Evolutionary conservation across 352 stramenopile genomes (phyloP).

Genomic region (Globisporangium cystogenes): DNA sequence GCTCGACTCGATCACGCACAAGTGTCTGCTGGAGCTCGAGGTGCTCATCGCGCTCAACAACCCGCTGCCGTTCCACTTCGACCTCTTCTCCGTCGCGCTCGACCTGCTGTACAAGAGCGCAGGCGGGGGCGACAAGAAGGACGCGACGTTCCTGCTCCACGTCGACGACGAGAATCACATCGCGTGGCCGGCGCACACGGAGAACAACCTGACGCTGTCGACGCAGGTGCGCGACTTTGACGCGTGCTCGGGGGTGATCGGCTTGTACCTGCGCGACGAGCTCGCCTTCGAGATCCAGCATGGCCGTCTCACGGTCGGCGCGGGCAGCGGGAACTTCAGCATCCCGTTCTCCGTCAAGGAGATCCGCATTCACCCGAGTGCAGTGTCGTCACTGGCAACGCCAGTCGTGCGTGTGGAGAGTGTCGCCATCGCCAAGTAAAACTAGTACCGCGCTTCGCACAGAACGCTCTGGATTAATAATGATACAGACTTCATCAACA

Average conservation of each 20-base stretch:
- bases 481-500: conserved; percentile 20
- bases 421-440: too few relatives aligned
- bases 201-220: conserved; percentile 57
- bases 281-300: conserved; percentile 64
- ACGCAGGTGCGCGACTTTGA: conserved; percentile 54
- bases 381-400: too few relatives aligned
- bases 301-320: conserved; percentile 49
- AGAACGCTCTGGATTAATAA: too few relatives aligned
- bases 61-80: conserved; percentile 69
- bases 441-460: too few relatives aligned
- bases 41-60: conserved; percentile 77
- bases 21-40: conserved; percentile 63
- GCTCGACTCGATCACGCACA: conserved; percentile 63
- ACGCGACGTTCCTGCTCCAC: conserved; percentile 34
- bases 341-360: conserved; percentile 65
- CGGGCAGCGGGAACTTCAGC: conserved; percentile 56
- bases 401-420: conserved; percentile 8
- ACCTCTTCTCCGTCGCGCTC: conserved; percentile 63
- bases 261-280: conserved; percentile 55
- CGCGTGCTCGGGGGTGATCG: conserved; percentile 55
- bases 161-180: conserved; percentile 47
- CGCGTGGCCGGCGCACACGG: conserved; percentile 50
- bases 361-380: conserved; percentile 55
- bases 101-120: conserved; percentile 58
- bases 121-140: conserved; percentile 5